These are phyloP conservation scores for Malus domestica DNA, from an alignment of 306 rosid species.

Conservation along the genomic window DNA sequence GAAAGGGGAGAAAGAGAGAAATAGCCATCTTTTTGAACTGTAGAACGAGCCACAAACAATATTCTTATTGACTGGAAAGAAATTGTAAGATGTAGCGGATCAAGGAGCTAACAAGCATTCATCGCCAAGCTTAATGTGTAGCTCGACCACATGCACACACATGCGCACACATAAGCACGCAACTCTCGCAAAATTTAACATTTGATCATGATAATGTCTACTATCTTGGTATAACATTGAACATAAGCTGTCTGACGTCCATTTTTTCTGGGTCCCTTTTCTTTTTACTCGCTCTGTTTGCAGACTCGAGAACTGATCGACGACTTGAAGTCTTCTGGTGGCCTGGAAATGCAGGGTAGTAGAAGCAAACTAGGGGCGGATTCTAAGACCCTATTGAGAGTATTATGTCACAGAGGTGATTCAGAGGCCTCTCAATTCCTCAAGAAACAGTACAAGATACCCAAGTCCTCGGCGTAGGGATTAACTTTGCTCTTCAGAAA, in stretches of 20 bases:
- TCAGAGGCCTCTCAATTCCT: conserved; percentile 88
- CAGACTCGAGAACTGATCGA: conserved; percentile 91
- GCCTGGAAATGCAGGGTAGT: conserved; percentile 52
- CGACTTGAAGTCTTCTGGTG: conserved; percentile 74
- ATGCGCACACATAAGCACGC: background rate
- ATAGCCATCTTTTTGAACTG: background rate
- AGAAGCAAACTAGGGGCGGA: conserved; percentile 87
- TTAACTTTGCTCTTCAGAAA: background rate
- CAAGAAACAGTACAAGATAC: conserved; percentile 92
- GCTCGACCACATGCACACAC: background rate
- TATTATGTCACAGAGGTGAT: conserved; percentile 79
- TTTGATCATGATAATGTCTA: background rate
- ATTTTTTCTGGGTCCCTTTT: background rate
- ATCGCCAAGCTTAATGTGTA: background rate
- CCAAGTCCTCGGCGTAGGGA: conserved; percentile 62
- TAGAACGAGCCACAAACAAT: background rate
- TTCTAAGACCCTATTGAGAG: conserved; percentile 72
- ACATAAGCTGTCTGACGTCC: background rate
- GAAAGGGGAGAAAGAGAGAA: background rate
- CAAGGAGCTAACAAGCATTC: background rate
- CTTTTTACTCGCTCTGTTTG: conserved; percentile 1
- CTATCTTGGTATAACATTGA: background rate
- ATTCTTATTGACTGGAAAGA: background rate
- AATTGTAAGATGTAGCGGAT: no score
- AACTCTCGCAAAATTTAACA: background rate